A percentile compares a stretch with the other conserved stretches of the same genome.
These are phyloP conservation scores for Lithospermum erythrorhizon DNA, from an alignment of 257 asterid genomes.

Conservation along the genomic window DNA sequence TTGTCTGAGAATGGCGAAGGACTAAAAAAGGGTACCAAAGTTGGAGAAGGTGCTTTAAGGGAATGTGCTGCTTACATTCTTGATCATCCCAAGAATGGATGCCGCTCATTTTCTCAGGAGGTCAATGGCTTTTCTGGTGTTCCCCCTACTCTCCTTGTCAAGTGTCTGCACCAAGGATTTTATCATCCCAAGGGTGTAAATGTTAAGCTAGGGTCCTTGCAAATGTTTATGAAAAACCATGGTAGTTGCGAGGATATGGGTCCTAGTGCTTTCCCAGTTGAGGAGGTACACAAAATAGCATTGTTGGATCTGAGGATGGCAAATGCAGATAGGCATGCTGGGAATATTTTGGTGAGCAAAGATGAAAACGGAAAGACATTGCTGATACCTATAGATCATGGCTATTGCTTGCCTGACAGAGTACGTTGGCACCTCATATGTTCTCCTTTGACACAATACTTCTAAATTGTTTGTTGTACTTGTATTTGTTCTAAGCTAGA, in stretches of 20 bases:
- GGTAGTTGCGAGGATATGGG: constrained; percentile 24
- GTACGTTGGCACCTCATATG: constrained; percentile 14
- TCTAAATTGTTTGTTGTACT: no score
- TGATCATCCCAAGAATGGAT: constrained; percentile 19
- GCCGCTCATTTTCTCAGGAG: constrained; percentile 11
- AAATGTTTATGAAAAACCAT: constrained; percentile 15
- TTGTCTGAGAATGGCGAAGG: no score
- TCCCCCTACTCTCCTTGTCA: constrained; percentile 15
- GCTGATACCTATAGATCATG: constrained; percentile 28
- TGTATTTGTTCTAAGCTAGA: no score
- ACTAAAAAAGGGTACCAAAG: no score
- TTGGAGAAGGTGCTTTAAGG: constrained; percentile 61
- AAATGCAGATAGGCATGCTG: no score
- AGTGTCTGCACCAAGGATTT: constrained; percentile 15
- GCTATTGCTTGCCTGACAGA: constrained; percentile 25
- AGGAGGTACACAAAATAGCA: no score
- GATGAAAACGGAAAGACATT: constrained; percentile 21
- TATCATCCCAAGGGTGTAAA: constrained; percentile 11
- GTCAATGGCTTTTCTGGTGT: constrained; percentile 16
- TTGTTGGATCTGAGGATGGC: no score
- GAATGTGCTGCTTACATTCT: constrained; percentile 19
- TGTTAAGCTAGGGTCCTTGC: constrained; percentile 19
- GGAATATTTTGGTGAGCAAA: constrained; percentile 27
- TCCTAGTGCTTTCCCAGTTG: no score
- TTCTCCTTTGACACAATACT: neutral